These are phyloP conservation scores for Camelina neglecta DNA, from an alignment of 345 rosid species.

Conservation along the genomic window DNA sequence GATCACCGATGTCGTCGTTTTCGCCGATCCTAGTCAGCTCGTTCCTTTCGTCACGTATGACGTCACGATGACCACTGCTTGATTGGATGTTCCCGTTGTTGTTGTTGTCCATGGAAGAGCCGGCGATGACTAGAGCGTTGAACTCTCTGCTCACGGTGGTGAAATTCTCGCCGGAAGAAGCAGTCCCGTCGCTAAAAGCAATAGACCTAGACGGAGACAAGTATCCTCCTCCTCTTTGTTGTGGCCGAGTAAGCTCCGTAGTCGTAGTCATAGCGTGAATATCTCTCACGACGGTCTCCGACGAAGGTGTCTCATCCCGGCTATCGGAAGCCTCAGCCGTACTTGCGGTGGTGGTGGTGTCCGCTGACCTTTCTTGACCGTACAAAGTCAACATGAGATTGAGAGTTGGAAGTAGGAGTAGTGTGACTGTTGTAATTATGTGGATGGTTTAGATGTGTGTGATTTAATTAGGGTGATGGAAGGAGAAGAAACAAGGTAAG, in stretches of 20 bases:
- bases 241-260: conserved; percentile 49
- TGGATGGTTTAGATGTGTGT: conserved; percentile 15
- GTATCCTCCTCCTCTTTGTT: conserved; percentile 45
- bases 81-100: conserved; percentile 19
- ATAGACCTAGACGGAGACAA: conserved; percentile 55
- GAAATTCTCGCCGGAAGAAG: conserved; percentile 71
- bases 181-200: conserved; percentile 43
- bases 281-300: conserved; percentile 59
- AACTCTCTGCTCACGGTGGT: conserved; percentile 91
- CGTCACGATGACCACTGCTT: conserved; percentile 20
- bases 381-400: conserved; percentile 43
- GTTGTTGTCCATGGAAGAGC: conserved; percentile 55
- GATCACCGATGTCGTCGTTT: conserved; percentile 54
- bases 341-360: conserved; percentile 13
- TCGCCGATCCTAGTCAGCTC: conserved; percentile 74
- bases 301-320: conserved; percentile 28
- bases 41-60: conserved; percentile 30
- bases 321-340: conserved; percentile 10
- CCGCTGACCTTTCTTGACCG: conserved; percentile 32
- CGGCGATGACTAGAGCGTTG: conserved; percentile 93
- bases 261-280: conserved; percentile 76
- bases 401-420: background rate
- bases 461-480: conserved; percentile 30
- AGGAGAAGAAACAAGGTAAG: background rate
- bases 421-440: conserved; percentile 13